Base-by-base conservation (phyloP, 352 stramenopile species). In the Phytophthora macrochlamydospora region DNA sequence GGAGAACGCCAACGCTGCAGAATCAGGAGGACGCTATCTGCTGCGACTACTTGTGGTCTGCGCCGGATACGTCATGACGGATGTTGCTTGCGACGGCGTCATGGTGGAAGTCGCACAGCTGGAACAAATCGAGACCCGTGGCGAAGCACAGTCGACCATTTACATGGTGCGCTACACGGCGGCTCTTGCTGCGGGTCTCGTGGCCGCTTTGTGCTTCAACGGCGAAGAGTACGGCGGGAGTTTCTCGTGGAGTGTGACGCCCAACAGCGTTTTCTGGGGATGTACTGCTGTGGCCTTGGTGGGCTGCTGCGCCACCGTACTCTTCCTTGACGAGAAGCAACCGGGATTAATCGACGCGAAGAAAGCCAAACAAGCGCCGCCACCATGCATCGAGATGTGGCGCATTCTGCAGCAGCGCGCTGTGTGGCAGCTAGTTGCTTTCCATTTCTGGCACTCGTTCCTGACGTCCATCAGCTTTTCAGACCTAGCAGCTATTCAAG, bases 31-130 rank as follows among this genome's bases (percentile, higher is more conserved):
- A 0, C 67, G 63, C n/a, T 94, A 88, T 58, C 64, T 92, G 2
- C 48, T 92, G 8, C 64, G 82, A n/a, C 69, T 91, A 30, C 73
- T 87, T 50, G 45, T 91, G 0, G 81, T 88, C 13, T 85, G 78
- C 28, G 63, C 89, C 0, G 80, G 79, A 33, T 89, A 89, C 52
- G 81, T 91, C 30, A 89, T 91, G 55, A 79, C 81, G 2, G 85
- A 89, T 51, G 81, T 91, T 14, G 78, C 80, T 2, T 87, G 76
- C 30, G 83, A 93, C 48, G 83, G 78, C 3, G 69, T 91, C 51
- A 87, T 93, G 73, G 81, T 91, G 51, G 83, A 90, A 38, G 75
- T 89, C 38, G 82, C 85, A 28, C 85, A 91, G 62, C 75, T 87
- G 44, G 82, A 93, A 45, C 79, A 83, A 14, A 82, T 90, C 7